Base-by-base conservation (phyloP, 805 yeast species). In the Yarrowia divulgata region DNA sequence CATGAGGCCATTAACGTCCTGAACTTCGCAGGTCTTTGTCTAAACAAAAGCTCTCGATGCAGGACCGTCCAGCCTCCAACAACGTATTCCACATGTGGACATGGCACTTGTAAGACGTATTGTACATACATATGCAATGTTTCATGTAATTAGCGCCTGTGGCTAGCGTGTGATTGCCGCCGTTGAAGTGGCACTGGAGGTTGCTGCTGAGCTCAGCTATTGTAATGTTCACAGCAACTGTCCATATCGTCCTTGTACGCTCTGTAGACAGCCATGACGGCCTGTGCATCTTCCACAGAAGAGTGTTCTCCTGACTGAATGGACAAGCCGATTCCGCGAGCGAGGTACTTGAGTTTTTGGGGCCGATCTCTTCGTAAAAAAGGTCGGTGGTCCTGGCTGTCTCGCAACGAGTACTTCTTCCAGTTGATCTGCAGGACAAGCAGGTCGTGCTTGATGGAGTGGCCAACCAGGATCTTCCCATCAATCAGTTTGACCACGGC, bases 271-370 rank as follows among this genome's bases (percentile, higher is more conserved):
- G 88, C 77, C 97, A 93, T 93, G 0, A 97, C 88, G 0, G 93
- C 93, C 74, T 86, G 85, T 0, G 97, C 97, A 80, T 93, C 98
- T 75, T 91, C 97, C 0, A 93, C 91, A 0, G 97, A 91, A 3
- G 95, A 89, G 79, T 93, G 97, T 71, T 87, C 84, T 0, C 88
- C 91, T 0, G 79, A 80, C 78, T 93, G 97, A 69, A 93, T 90
- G 76, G 88, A 90, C 74, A 93, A 81, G 52, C 89, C 81, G 1
- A 97, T 97, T 2, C 94, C 94, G 57, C 81, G 83, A 0, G 91
- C 81, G 34, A 87, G 81, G 69, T 83, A 80, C 75, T 87, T 82
- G 32, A 60, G 52, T 34, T 60, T 60, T 18, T 60, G 66, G 9
- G 66, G 66, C 39, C 66, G 39, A 19, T 19, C 52, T 16, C 52